These are phyloP conservation scores for Cercospora brassicicola DNA, from an alignment of 2,329 filamentous ascomycete species.

Conservation along the genomic window DNA sequence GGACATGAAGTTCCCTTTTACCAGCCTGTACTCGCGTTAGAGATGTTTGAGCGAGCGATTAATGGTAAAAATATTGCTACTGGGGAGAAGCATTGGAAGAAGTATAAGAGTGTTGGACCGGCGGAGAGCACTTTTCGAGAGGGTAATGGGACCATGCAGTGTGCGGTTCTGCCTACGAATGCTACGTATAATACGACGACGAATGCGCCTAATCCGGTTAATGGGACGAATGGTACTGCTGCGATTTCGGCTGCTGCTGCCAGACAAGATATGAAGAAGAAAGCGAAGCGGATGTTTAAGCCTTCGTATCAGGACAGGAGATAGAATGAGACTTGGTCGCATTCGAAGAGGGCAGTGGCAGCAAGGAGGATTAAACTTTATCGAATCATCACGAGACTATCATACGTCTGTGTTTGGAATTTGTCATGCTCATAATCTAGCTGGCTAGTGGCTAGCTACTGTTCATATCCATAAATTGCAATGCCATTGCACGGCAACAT, in stretches of 20 bases:
- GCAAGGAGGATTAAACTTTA: not conserved
- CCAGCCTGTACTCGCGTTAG: slow-evolving; percentile 49
- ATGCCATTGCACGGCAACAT: not conserved
- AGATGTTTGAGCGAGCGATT: slow-evolving; percentile 53
- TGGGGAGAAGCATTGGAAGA: slow-evolving; percentile 37
- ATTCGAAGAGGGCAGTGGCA: not conserved
- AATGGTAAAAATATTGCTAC: slow-evolving; percentile 53
- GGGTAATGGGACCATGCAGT: slow-evolving; percentile 50
- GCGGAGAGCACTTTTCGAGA: slow-evolving; percentile 39
- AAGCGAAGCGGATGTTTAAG: slow-evolving; percentile 18
- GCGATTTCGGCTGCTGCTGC: not conserved
- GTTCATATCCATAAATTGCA: slow-evolving; percentile 14
- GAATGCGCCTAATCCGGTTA: slow-evolving; percentile 22
- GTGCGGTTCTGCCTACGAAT: slow-evolving; percentile 42
- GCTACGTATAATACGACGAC: slow-evolving; percentile 47
- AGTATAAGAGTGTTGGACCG: slow-evolving; percentile 31
- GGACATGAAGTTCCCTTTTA: slow-evolving; percentile 58
- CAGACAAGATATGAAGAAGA: not conserved
- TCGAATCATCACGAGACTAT: slow-evolving; percentile 2
- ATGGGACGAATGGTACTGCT: slow-evolving; percentile 10
- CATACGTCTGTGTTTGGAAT: slow-evolving; percentile 11
- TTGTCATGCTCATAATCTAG: slow-evolving; percentile 17
- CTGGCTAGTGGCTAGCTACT: slow-evolving; percentile 18
- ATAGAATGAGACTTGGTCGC: not conserved
- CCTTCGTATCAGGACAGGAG: slow-evolving; percentile 3